These are phyloP conservation scores for Fraxinus excelsior DNA, from an alignment of 257 asterid species.

Conservation along the genomic window DNA sequence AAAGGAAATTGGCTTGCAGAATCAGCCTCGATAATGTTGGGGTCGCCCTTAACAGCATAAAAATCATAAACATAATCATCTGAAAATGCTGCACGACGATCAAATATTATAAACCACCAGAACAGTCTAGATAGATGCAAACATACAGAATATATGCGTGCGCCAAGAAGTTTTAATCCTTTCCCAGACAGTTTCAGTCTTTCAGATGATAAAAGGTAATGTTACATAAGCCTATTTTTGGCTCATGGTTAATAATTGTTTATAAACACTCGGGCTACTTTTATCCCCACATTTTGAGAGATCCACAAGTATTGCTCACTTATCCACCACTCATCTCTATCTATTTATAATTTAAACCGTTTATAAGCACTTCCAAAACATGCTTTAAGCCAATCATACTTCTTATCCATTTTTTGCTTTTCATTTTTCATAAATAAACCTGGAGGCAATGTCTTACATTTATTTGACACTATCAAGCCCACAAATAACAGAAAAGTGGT, in stretches of 20 bases:
- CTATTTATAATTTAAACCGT: no score
- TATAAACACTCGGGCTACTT: no score
- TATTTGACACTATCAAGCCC: not conserved
- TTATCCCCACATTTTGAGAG: no score
- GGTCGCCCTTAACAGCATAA: slow-evolving; percentile 64
- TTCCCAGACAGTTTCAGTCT: not conserved
- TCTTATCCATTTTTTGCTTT: not conserved
- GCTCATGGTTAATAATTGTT: no score
- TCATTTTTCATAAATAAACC: not conserved
- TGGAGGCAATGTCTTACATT: not conserved
- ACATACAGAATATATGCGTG: not conserved
- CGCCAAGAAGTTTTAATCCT: not conserved
- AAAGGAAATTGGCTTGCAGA: slow-evolving; percentile 54
- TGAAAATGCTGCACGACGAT: slow-evolving; percentile 41
- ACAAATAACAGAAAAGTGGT: not conserved
- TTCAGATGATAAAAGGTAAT: not conserved
- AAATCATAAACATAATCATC: slow-evolving; percentile 82
- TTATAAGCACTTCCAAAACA: no score
- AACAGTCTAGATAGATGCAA: slow-evolving; percentile 18
- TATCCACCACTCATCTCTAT: no score
- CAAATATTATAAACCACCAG: slow-evolving; percentile 21
- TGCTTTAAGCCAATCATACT: no score
- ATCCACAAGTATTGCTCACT: no score
- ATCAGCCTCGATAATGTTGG: slow-evolving; percentile 38
- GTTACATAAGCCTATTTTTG: no score